Evolutionary conservation across 805 yeast species (phyloP), one percentile per base, ranked within the genome.

Genomic region (Peterozyma xylosa): DNA sequence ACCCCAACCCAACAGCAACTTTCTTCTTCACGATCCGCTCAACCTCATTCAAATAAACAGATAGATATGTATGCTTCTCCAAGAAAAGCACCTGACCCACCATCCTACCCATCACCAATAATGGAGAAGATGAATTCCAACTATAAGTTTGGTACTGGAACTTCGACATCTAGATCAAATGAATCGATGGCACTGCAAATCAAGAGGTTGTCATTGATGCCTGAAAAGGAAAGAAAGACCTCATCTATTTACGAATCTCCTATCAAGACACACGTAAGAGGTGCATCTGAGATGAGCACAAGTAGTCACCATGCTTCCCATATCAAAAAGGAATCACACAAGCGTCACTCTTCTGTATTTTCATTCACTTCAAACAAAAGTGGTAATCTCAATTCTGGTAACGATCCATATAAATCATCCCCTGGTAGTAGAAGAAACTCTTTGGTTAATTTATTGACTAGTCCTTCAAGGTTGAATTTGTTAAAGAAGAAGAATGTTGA

Each of bases 1-100:
- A 21, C 27, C 4, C 27, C 27, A 21, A 21, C 27, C 32, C 37
- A 18, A 30, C 39, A 9, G 37, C 44, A 21, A 3, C 27, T 40
- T 13, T 36, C 44, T 9, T 37, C 39, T 33, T 17, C 36, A 9
- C 14, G 38, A 18, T 30, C 44, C 17, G 5, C 17, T 16, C 39
- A 41, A 21, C 37, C 39, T 6, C 37, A 34, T 16, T 29, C 17
- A 5, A 18, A 14, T 13, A 43, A 44, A 9, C 40, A 40, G 27
- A 7, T 21, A 7, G 27, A 21, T 21, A 21, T 21, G 33, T 82
- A 81, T 55, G 60, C 70, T 15, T 81, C 88, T 0, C 87, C 88
- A n/a, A 70, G 88, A 60, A 79, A 68, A 53, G 86, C 88, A 0
- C 90, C 90, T 1, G 73, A 72, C 42, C 88, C 88, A 1, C 89